Percentiles rank a stretch among this genome's conserved stretches.
These are phyloP conservation scores for Penicillium tannophilum DNA, from an alignment of 495 filamentous ascomycete genomes.

Conservation along the genomic window DNA sequence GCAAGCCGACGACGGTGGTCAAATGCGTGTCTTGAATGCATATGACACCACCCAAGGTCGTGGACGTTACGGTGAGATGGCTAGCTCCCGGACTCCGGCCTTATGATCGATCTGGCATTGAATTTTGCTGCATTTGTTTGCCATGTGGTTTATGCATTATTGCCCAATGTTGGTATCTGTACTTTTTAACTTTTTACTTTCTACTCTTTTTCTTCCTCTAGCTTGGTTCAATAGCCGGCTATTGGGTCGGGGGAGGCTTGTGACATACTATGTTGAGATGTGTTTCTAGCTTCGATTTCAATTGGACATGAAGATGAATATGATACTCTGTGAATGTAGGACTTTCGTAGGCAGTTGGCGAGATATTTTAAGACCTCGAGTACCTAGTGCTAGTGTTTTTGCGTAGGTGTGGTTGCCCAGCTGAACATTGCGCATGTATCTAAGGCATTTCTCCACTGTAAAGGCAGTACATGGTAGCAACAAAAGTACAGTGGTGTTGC, in stretches of 20 bases:
- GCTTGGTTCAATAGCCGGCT: constrained; percentile 20
- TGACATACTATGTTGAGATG: constrained; percentile 26
- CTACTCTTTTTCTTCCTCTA: constrained; percentile 13
- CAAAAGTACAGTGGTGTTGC: no score
- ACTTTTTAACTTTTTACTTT: constrained; percentile 16
- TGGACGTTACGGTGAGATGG: constrained; percentile 96
- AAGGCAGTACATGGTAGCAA: no score
- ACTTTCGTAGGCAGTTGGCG: no score
- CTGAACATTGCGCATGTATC: no score
- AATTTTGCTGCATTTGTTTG: constrained; percentile 20
- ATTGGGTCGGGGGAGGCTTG: constrained; percentile 19
- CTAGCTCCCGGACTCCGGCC: constrained; percentile 60
- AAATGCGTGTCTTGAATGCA: constrained; percentile 86
- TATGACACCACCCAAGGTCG: constrained; percentile 95
- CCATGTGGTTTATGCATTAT: constrained; percentile 19
- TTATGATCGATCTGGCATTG: constrained; percentile 33
- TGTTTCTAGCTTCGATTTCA: constrained; percentile 19
- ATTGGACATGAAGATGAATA: constrained; percentile 19
- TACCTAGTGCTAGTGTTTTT: no score
- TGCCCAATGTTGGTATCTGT: constrained; percentile 22
- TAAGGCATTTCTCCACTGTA: no score
- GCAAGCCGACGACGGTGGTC: constrained; percentile 84
- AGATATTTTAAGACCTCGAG: no score
- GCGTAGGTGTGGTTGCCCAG: no score
- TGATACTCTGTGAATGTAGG: background rate